Conservation (phyloP, 1,284 basidiomycete species). For the Fistulina hepatica region DNA sequence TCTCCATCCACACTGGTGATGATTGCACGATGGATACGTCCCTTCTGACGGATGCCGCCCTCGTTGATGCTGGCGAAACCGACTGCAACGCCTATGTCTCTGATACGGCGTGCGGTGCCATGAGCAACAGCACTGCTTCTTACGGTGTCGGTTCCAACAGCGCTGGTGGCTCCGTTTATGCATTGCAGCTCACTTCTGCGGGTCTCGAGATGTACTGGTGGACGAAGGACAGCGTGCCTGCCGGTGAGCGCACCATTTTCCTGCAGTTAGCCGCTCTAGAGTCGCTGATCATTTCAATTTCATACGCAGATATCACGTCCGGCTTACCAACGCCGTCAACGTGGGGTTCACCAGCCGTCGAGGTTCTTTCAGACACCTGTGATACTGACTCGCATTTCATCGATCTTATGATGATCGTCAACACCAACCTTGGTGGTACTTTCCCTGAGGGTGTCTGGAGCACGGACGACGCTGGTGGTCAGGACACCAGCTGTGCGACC, state of each 20-base stretch:
- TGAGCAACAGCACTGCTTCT: constrained; percentile 27
- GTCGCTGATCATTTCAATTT: too few species aligned
- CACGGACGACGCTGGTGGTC: constrained; percentile 37
- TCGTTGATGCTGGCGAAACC: constrained; percentile 29
- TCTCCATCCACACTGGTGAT: constrained; percentile 33
- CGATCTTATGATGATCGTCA: constrained; percentile 43
- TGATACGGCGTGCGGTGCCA: constrained; percentile 33
- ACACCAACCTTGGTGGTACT: constrained; percentile 52
- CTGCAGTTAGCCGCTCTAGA: neutral
- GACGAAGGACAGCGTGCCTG: constrained; percentile 38
- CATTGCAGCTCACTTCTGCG: constrained; percentile 39
- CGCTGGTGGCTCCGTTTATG: constrained; percentile 48
- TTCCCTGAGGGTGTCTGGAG: constrained; percentile 54
- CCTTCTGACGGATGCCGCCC: constrained; percentile 26
- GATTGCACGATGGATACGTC: constrained; percentile 41
- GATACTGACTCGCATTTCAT: constrained; percentile 44
- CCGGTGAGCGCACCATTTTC: constrained; percentile 1
- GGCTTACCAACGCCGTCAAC: constrained; percentile 35
- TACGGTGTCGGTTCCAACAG: constrained; percentile 40
- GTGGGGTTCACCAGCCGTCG: constrained; percentile 48
- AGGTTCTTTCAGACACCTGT: constrained; percentile 41
- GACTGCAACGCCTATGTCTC: constrained; percentile 31
- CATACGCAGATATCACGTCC: constrained; percentile 36
- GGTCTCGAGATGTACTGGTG: constrained; percentile 54
- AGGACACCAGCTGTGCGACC: constrained; percentile 42